phyloP scores from a whole-genome alignment of 2,329 filamentous ascomycete species.

The Aspergillus piperis region DNA sequence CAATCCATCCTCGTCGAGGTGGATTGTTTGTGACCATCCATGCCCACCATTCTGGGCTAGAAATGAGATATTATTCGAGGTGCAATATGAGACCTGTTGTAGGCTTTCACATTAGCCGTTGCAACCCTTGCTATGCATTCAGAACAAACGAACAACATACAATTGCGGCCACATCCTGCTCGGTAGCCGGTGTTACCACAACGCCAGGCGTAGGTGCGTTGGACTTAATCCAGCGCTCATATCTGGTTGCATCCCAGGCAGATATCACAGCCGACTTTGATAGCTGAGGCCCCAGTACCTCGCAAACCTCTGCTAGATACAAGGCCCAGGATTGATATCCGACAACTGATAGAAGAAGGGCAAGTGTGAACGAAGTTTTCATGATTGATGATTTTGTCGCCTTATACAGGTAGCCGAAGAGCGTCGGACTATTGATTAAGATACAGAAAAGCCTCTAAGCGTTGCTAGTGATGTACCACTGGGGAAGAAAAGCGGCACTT shows the following conservation, averaged over 20 bases:
- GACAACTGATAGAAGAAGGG: not conserved
- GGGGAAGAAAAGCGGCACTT: not conserved
- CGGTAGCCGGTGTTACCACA: slow-evolving; percentile 4
- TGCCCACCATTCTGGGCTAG: slow-evolving; percentile 10
- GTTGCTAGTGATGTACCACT: too few relatives aligned
- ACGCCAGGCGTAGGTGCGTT: not conserved
- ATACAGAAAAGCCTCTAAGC: too few relatives aligned
- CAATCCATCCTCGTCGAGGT: not conserved
- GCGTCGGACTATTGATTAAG: too few relatives aligned
- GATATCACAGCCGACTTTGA: slow-evolving; percentile 1
- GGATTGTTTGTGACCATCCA: not conserved
- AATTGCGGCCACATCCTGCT: slow-evolving; percentile 3
- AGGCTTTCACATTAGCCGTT: not conserved
- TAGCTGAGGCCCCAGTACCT: not conserved
- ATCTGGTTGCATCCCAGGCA: not conserved
- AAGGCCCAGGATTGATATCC: not conserved
- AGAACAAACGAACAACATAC: not conserved
- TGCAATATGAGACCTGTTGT: slow-evolving; percentile 2
- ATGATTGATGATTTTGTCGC: not conserved
- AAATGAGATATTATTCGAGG: slow-evolving; percentile 8
- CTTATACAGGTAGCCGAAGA: too few relatives aligned
- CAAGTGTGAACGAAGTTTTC: not conserved
- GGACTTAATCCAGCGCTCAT: slow-evolving; percentile 5
- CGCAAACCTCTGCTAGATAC: not conserved
- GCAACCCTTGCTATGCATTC: not conserved